Evolutionary conservation across 176 grass and related monocot species (phyloP).

Genomic region (Musa acuminata): DNA sequence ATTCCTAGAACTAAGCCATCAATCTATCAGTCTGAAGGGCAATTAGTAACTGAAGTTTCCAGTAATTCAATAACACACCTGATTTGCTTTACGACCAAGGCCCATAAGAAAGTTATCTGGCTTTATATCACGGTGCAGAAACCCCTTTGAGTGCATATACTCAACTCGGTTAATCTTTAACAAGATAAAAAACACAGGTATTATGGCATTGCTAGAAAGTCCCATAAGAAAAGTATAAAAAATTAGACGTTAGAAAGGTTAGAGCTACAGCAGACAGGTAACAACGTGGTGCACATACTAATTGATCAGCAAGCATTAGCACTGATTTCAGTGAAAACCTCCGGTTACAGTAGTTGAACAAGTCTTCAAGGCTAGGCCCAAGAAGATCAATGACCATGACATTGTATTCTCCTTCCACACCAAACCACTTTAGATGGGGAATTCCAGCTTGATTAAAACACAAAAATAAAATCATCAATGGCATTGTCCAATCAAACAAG

Average conservation of each 20-base stretch:
- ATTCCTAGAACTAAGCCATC: too few relatives aligned
- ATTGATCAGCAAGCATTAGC: constrained; percentile 73
- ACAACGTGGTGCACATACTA: constrained; percentile 28
- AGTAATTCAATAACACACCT: constrained; percentile 34
- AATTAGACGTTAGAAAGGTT: background rate
- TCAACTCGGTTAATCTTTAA: constrained; percentile 60
- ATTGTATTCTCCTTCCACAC: constrained; percentile 73
- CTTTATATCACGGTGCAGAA: constrained; percentile 80
- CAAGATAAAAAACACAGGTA: background rate
- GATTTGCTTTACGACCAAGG: constrained; percentile 67
- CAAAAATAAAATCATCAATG: constrained; percentile 3
- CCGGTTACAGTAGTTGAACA: constrained; percentile 73
- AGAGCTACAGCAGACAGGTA: background rate
- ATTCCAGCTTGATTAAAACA: constrained; percentile 40
- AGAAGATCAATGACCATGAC: constrained; percentile 87
- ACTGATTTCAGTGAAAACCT: constrained; percentile 73
- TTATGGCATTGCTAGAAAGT: background rate
- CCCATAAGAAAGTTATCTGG: constrained; percentile 84
- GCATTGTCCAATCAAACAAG: background rate
- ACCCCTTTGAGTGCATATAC: constrained; percentile 69
- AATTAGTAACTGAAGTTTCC: background rate
- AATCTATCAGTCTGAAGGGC: background rate
- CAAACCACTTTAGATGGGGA: constrained; percentile 67
- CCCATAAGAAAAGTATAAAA: background rate
- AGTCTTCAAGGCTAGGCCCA: constrained; percentile 65